These are phyloP conservation scores for Podaxis carcinomalis DNA, from an alignment of 768 basidiomycete species.

Conservation along the genomic window DNA sequence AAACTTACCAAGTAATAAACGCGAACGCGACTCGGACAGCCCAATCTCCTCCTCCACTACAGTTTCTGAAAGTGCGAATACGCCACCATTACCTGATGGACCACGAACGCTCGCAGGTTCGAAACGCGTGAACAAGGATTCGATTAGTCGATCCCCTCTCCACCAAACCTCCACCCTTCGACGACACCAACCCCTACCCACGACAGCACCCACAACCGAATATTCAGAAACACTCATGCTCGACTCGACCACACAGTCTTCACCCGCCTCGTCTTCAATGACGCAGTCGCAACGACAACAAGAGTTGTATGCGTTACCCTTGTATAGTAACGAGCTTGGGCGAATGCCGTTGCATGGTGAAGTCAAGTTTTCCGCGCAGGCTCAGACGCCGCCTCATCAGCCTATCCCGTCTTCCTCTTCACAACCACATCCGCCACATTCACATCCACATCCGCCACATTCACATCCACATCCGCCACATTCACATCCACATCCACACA, in stretches of 20 bases:
- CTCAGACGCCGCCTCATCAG: conserved; percentile 2
- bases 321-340: conserved; percentile 61
- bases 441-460: neutral
- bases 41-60: conserved; percentile 24
- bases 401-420: neutral
- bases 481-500: neutral
- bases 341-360: conserved; percentile 41
- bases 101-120: conserved; percentile 30
- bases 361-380: conserved; percentile 18
- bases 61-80: neutral
- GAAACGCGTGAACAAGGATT: conserved; percentile 22
- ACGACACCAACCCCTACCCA: conserved; percentile 7
- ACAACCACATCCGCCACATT: neutral
- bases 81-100: conserved; percentile 10
- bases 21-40: conserved; percentile 58
- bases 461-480: neutral
- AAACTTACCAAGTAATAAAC: conserved; percentile 53
- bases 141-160: neutral
- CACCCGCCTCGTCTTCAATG: neutral
- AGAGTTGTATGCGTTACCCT: conserved; percentile 35
- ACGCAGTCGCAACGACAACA: conserved; percentile 13
- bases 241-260: neutral
- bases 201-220: neutral
- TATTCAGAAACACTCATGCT: neutral
- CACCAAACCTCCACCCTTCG: neutral